phyloP scores from a whole-genome alignment of 2,329 filamentous ascomycete genomes.

The Venturia effusa region DNA sequence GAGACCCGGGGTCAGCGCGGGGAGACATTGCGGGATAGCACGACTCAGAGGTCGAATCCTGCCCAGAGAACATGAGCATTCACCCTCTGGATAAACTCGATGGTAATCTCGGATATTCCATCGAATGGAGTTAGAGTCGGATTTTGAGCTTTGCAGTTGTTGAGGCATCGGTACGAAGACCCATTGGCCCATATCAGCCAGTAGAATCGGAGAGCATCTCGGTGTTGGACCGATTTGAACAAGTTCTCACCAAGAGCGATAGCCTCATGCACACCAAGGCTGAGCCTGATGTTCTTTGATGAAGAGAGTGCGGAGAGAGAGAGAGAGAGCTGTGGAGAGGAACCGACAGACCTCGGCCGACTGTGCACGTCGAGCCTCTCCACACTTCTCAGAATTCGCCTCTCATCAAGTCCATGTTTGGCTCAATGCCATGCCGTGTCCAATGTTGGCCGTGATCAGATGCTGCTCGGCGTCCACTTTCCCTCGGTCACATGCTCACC shows the following conservation, averaged over 20 bases:
- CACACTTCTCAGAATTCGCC: not conserved
- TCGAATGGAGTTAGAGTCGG: no score
- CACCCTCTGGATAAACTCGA: not conserved
- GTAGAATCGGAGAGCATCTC: no score
- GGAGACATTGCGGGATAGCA: not conserved
- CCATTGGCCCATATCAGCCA: no score
- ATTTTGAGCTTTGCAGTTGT: no score
- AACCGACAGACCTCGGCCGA: not conserved
- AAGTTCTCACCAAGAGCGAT: no score
- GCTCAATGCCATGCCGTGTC: not conserved
- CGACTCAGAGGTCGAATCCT: not conserved
- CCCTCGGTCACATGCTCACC: conserved; percentile 1
- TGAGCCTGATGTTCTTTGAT: no score
- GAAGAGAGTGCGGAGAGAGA: no score
- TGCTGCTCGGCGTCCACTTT: not conserved
- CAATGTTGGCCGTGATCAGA: not conserved
- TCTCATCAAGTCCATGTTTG: not conserved
- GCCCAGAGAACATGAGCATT: not conserved
- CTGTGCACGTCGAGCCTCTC: not conserved
- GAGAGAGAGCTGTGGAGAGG: not conserved
- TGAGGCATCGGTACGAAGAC: no score
- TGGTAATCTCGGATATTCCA: not conserved
- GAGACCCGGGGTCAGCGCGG: no score
- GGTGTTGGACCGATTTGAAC: no score
- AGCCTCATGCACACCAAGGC: no score